phyloP scores from a whole-genome alignment of 2,329 filamentous ascomycete genomes.

The Ilyonectria robusta region DNA sequence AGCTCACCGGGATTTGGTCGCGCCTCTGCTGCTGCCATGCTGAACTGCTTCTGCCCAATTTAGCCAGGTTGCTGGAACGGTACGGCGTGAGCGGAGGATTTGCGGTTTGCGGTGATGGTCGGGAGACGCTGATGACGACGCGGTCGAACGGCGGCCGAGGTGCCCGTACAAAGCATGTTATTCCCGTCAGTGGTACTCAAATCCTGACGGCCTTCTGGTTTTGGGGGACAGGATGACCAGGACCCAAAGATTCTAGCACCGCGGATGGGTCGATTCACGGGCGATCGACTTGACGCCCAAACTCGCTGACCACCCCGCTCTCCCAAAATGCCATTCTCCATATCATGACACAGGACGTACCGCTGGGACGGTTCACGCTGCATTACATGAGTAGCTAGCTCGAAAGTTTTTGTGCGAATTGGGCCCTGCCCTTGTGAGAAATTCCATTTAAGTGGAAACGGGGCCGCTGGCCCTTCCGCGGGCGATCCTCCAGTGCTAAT shows the following conservation, averaged over 20 bases:
- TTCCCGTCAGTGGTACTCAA: conserved; percentile 16
- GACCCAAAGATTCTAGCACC: conserved; percentile 19
- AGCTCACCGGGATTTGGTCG: conserved; percentile 36
- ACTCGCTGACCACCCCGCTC: conserved; percentile 9
- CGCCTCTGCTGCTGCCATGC: conserved; percentile 7
- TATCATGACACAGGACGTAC: conserved; percentile 43
- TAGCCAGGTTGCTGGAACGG: conserved; percentile 12
- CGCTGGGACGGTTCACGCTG: conserved; percentile 43
- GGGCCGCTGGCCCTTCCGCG: conserved; percentile 24
- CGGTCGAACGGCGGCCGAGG: conserved; percentile 17
- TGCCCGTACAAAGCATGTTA: conserved; percentile 9
- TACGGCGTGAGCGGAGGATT: conserved; percentile 14
- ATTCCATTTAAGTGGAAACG: conserved; percentile 32
- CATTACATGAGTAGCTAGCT: conserved; percentile 37
- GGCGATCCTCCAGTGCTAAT: conserved; percentile 36
- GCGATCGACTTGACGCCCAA: conserved; percentile 12
- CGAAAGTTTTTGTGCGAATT: conserved; percentile 28
- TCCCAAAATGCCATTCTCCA: conserved; percentile 20
- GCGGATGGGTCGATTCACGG: conserved; percentile 24
- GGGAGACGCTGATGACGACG: conserved; percentile 2
- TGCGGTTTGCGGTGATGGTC: conserved; percentile 17
- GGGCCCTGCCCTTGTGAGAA: conserved; percentile 21
- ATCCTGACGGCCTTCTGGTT: neutral
- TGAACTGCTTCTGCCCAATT: conserved; percentile 4
- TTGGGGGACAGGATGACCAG: conserved; percentile 3